Evolutionary conservation across 2,329 filamentous ascomycete genomes (phyloP).

Genomic region (Triangularia verruculosa): DNA sequence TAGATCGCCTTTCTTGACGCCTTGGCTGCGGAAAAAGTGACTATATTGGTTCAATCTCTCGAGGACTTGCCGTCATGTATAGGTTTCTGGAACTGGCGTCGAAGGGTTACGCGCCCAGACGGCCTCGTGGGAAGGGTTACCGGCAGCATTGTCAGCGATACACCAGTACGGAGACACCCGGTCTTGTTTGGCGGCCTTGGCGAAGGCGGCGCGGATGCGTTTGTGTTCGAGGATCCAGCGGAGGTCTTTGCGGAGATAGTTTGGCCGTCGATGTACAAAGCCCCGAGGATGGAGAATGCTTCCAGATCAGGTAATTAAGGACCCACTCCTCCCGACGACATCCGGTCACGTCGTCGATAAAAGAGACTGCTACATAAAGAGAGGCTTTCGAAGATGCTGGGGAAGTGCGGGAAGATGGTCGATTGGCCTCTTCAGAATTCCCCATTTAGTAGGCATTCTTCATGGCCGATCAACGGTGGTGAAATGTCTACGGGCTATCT

Average conservation of each 20-base stretch:
- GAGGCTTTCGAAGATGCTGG: no score
- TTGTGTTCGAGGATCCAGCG: conserved; percentile 39
- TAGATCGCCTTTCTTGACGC: conserved; percentile 57
- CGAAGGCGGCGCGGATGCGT: conserved; percentile 10
- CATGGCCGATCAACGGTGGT: no score
- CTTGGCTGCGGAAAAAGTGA: conserved; percentile 58
- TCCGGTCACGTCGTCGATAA: no score
- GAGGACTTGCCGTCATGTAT: conserved; percentile 57
- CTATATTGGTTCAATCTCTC: conserved; percentile 59
- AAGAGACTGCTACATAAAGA: no score
- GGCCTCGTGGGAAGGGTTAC: conserved; percentile 50
- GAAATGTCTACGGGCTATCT: no score
- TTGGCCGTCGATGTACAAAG: conserved; percentile 62
- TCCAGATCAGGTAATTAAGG: not conserved
- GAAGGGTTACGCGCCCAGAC: conserved; percentile 61
- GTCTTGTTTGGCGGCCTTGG: conserved; percentile 45
- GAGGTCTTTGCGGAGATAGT: conserved; percentile 63
- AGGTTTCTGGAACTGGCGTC: conserved; percentile 41
- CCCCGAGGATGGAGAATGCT: conserved; percentile 43
- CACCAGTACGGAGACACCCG: conserved; percentile 62
- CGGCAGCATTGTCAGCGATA: conserved; percentile 56
- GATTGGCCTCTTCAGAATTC: no score
- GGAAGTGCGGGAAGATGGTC: no score
- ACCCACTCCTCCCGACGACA: not conserved
- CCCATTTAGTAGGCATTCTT: no score